Base-by-base conservation (phyloP, 2,329 filamentous ascomycete species). In the Fusarium mangiferae region DNA sequence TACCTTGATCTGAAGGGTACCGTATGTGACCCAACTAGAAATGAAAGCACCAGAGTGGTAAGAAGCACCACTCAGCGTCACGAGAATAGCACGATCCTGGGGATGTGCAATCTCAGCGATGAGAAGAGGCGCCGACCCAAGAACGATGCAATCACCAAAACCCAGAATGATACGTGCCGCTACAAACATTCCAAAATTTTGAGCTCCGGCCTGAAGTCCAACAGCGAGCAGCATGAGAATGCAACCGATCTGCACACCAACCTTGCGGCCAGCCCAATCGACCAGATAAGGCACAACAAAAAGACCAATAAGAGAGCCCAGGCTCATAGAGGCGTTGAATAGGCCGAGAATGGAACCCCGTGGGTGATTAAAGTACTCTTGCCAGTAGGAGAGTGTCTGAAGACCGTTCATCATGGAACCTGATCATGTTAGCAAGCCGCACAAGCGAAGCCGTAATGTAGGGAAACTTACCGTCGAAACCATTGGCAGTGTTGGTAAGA, bases 161-260 rank as follows among this genome's bases (percentile, higher is more conserved):
- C 70, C 70, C 5, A 73, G 44, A 1, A 73, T 63, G 10, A 65
- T 60, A 33, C 70, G 69, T 0, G 70, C 70, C 0, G 70, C 69
- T 4, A 73, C 67, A 18, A 73, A 68, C 70, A 73, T 73, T 5
- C 51, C 70, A 12, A 73, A 62, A n/a, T 73, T 73, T 7, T 58
- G 49, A n/a, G 69, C 55, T 7, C 59, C 69, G 6, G 70, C 49
- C 17, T 73, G 70, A 0, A 73, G 54, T 1, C 70, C 58, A 3
- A 73, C 70, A 3, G 69, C 70, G 3, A 59, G 56, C 5, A 72
- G 42, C 44, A 66, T 70, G 1, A 73, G 44, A 11, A 73, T 17
- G 1, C 65, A 73, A 1, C 70, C 70, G 6, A 73, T 42, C 5
- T 69, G 56, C 1, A 73, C 70, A 30, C 70, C 66, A 15, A 59